Conservation (phyloP, 176 grass and related monocot genomes). For the Oryza longistaminata region DNA sequence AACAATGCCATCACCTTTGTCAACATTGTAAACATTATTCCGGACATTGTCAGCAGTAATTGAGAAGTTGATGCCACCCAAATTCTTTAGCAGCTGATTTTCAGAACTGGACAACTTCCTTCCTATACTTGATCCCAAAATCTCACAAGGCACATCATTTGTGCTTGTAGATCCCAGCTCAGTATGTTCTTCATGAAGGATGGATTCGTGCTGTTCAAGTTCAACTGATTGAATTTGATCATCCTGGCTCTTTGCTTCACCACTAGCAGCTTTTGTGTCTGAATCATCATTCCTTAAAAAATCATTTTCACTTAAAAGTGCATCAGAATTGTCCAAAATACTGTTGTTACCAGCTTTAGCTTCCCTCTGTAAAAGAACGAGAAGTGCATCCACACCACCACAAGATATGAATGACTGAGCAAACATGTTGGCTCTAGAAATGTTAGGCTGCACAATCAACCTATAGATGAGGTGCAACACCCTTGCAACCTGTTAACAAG, state of each 20-base stretch:
- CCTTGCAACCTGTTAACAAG: constrained; percentile 84
- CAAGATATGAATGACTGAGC: constrained; percentile 81
- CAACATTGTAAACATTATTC: constrained; percentile 93
- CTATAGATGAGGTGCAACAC: constrained; percentile 96
- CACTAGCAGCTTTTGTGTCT: constrained; percentile 34
- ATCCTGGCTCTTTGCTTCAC: constrained; percentile 38
- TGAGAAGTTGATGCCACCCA: constrained; percentile 84
- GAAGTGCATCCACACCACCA: constrained; percentile 89
- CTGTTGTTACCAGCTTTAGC: constrained; percentile 74
- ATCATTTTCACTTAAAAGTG: constrained; percentile 38
- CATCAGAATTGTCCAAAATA: constrained; percentile 59
- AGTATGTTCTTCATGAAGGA: constrained; percentile 39
- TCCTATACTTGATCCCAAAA: constrained; percentile 47
- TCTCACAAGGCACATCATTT: constrained; percentile 35
- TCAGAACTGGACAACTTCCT: constrained; percentile 52
- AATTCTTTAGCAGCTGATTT: constrained; percentile 70
- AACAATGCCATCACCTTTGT: constrained; percentile 87
- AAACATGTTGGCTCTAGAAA: constrained; percentile 85
- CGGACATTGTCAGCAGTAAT: constrained; percentile 86
- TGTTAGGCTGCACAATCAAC: constrained; percentile 88
- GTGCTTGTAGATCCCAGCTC: constrained; percentile 37
- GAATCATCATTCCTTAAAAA: constrained; percentile 29
- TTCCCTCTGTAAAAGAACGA: constrained; percentile 88
- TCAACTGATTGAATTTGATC: constrained; percentile 53
- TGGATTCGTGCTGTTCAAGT: constrained; percentile 39